Evolutionary conservation across 805 yeast genomes (phyloP).

Genomic region (Metschnikowia borealis): DNA sequence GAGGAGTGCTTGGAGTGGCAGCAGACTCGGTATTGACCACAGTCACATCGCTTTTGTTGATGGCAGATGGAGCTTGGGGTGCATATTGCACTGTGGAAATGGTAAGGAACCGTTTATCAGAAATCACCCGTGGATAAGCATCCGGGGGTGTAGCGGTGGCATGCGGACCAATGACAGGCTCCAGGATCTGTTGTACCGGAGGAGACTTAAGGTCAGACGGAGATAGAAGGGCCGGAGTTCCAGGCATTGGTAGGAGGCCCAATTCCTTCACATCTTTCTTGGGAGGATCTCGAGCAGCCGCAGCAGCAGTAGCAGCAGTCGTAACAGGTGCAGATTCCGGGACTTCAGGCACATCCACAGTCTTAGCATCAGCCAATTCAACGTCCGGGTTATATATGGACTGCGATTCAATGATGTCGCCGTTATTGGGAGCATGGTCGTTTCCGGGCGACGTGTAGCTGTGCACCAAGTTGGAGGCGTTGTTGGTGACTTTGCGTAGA

Average conservation of each 20-base stretch:
- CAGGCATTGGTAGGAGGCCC: background rate
- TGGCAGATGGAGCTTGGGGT: slow-evolving; percentile 20
- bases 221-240: background rate
- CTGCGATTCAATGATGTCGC: slow-evolving; percentile 10
- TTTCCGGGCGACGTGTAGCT: slow-evolving; percentile 11
- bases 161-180: background rate
- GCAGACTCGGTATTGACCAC: slow-evolving; percentile 30
- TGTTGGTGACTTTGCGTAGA: slow-evolving; percentile 38
- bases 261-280: background rate
- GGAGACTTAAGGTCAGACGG: slow-evolving; percentile 1
- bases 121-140: slow-evolving; percentile 27
- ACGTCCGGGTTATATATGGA: slow-evolving; percentile 1
- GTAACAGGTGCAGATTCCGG: background rate
- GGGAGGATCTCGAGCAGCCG: background rate
- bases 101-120: slow-evolving; percentile 33
- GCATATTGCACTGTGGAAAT: slow-evolving; percentile 22
- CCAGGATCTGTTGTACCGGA: background rate
- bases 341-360: background rate
- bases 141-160: background rate
- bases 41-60: slow-evolving; percentile 27
- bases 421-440: background rate
- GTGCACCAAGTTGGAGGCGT: slow-evolving; percentile 37
- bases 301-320: background rate
- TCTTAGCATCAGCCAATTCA: background rate
- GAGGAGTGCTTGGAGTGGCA: background rate